phyloP scores from a whole-genome alignment of 139 green algal genomes.

The Pedinophyceae sp. region DNA sequence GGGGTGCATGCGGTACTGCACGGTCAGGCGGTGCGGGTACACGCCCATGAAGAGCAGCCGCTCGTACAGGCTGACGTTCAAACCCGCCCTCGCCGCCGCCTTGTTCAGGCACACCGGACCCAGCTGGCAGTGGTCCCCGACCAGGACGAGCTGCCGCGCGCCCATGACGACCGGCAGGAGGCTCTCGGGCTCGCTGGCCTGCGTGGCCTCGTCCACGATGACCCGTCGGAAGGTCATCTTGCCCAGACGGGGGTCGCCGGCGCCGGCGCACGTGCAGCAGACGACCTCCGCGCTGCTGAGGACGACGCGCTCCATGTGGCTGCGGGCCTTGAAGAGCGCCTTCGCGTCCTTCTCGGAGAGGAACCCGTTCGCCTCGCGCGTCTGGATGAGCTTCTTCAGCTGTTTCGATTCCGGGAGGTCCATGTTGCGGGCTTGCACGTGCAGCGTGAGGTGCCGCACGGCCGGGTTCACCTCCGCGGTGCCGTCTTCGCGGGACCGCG shows the following conservation, averaged over 20 bases:
- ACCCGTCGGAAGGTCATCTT: conserved; percentile 59
- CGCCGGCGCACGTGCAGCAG: conserved; percentile 81
- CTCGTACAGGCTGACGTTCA: conserved; percentile 88
- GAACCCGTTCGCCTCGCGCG: conserved; percentile 74
- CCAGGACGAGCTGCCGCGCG: conserved; percentile 82
- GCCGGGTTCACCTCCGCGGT: conserved; percentile 35
- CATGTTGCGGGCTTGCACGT: conserved; percentile 82
- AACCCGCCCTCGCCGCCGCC: conserved; percentile 58
- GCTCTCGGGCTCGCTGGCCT: conserved; percentile 83
- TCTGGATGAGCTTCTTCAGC: conserved; percentile 75
- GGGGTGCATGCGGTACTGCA: conserved; percentile 98
- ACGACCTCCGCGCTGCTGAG: conserved; percentile 68
- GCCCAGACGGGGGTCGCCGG: conserved; percentile 66
- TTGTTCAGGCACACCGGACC: conserved; percentile 81
- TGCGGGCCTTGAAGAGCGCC: conserved; percentile 22
- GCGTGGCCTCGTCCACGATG: conserved; percentile 86
- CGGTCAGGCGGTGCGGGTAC: conserved; percentile 12
- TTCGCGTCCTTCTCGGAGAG: conserved; percentile 81
- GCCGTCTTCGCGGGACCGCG: conserved; percentile 68
- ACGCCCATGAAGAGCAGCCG: conserved; percentile 80
- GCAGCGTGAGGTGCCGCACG: conserved; percentile 89
- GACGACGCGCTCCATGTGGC: conserved; percentile 66
- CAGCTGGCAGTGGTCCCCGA: conserved; percentile 95
- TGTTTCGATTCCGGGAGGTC: conserved; percentile 49
- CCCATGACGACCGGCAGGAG: conserved; percentile 91